These are phyloP conservation scores for Neurospora sp. DNA, from an alignment of 495 filamentous ascomycete genomes.

Conservation along the genomic window DNA sequence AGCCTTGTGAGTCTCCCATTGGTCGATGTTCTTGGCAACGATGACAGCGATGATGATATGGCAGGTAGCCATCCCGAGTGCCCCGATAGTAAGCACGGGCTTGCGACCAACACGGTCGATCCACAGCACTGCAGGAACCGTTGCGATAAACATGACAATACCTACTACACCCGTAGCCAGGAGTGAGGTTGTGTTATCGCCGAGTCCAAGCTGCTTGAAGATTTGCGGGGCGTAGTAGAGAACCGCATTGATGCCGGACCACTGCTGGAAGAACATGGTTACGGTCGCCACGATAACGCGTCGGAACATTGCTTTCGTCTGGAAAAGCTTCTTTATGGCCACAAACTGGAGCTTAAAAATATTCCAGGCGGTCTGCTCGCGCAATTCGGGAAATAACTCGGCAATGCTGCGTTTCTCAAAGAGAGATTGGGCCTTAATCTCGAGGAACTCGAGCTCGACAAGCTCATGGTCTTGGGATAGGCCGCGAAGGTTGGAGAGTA, in stretches of 20 bases:
- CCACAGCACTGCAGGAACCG: conserved; percentile 58
- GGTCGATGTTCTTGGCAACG: conserved; percentile 51
- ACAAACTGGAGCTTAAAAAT: conserved; percentile 61
- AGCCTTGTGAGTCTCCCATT: conserved; percentile 47
- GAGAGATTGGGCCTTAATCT: conserved; percentile 70
- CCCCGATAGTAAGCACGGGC: conserved; percentile 46
- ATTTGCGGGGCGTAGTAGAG: conserved; percentile 67
- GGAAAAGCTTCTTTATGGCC: conserved; percentile 62
- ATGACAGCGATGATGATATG: conserved; percentile 69
- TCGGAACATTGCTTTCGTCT: conserved; percentile 63
- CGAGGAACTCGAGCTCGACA: conserved; percentile 67
- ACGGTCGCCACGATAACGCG: conserved; percentile 58
- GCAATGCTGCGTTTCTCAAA: conserved; percentile 69
- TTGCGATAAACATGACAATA: conserved; percentile 62
- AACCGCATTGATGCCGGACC: conserved; percentile 63
- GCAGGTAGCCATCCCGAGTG: conserved; percentile 49
- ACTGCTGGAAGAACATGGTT: conserved; percentile 72
- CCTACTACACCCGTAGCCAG: conserved; percentile 74
- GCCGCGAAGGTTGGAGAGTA: conserved; percentile 57
- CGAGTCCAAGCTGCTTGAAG: conserved; percentile 59
- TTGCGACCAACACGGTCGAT: conserved; percentile 53
- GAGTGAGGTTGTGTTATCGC: conserved; percentile 52
- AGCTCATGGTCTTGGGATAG: conserved; percentile 50
- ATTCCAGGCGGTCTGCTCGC: conserved; percentile 49
- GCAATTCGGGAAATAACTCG: conserved; percentile 59